phyloP scores from a whole-genome alignment of 495 filamentous ascomycete genomes.

The Daldinia childiae region DNA sequence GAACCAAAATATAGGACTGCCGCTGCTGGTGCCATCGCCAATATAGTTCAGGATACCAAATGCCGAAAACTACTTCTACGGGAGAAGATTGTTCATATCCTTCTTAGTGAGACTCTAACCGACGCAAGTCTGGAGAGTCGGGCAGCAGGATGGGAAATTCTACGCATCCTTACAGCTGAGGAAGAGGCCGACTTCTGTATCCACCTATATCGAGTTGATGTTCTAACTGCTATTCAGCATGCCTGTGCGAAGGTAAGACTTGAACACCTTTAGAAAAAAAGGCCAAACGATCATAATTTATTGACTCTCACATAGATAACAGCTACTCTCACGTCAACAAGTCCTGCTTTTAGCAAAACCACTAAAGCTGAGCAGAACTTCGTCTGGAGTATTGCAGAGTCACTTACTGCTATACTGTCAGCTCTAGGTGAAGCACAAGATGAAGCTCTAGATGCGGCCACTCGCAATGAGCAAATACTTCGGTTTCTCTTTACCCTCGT shows the following conservation, averaged over 20 bases:
- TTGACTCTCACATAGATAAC: slow-evolving; percentile 51
- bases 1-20: slow-evolving; percentile 62
- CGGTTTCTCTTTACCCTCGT: slow-evolving; percentile 63
- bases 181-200: slow-evolving; percentile 70
- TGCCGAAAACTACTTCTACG: slow-evolving; percentile 67
- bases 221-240: slow-evolving; percentile 64
- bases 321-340: slow-evolving; percentile 51
- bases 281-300: not conserved
- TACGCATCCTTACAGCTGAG: slow-evolving; percentile 64
- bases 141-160: slow-evolving; percentile 68
- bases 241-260: slow-evolving; percentile 59
- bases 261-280: not conserved
- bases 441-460: slow-evolving; percentile 62
- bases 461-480: slow-evolving; percentile 54
- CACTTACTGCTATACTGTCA: slow-evolving; percentile 55
- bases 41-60: slow-evolving; percentile 66
- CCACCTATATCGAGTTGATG: slow-evolving; percentile 66
- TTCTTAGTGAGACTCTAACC: slow-evolving; percentile 68
- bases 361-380: slow-evolving; percentile 60
- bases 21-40: slow-evolving; percentile 64
- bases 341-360: slow-evolving; percentile 52
- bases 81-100: slow-evolving; percentile 67
- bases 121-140: slow-evolving; percentile 65
- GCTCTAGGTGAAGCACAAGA: slow-evolving; percentile 62
- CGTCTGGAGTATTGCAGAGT: slow-evolving; percentile 59